A percentile compares a stretch with the other conserved stretches of the same genome.
Evolutionary conservation across 2,329 filamentous ascomycete genomes (phyloP).

Genomic region (Thermoascus crustaceus): DNA sequence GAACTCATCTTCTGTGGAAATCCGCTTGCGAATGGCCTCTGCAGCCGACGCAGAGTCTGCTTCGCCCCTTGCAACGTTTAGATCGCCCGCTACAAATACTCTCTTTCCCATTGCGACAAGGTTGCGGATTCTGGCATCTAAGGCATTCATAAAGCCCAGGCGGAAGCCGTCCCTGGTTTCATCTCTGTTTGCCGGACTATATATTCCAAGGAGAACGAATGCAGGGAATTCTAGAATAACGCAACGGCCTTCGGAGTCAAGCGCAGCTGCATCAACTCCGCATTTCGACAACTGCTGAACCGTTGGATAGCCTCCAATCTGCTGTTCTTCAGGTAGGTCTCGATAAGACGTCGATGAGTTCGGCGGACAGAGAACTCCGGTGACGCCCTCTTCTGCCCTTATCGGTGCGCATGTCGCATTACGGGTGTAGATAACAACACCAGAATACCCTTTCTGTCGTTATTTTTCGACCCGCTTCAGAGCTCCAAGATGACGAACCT

Average conservation of each 20-base stretch:
- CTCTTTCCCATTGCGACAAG: constrained; percentile 71
- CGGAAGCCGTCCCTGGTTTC: constrained; percentile 77
- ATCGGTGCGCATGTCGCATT: constrained; percentile 78
- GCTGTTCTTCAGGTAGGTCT: constrained; percentile 62
- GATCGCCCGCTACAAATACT: constrained; percentile 76
- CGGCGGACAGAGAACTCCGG: constrained; percentile 68
- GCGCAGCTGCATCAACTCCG: constrained; percentile 56
- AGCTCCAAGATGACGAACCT: constrained; percentile 43
- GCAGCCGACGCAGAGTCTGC: constrained; percentile 69
- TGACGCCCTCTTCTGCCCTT: constrained; percentile 86
- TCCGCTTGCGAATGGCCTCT: constrained; percentile 64
- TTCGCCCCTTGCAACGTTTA: constrained; percentile 66
- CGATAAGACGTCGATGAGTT: constrained; percentile 63
- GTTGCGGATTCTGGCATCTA: constrained; percentile 81
- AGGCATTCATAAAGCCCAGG: constrained; percentile 65
- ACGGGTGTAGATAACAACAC: constrained; percentile 91
- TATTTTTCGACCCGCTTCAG: constrained; percentile 2
- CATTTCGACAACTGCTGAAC: constrained; percentile 56
- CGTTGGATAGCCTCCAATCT: constrained; percentile 83
- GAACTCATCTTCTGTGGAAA: constrained; percentile 62
- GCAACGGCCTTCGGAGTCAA: constrained; percentile 89
- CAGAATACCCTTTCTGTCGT: constrained; percentile 67
- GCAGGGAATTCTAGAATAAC: constrained; percentile 88
- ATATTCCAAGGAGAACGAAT: constrained; percentile 87
- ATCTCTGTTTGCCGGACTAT: constrained; percentile 83